Percentiles rank a stretch among this genome's conserved stretches.
Evolutionary conservation across 2,329 filamentous ascomycete species (phyloP).

Genomic region (Pyrenochaeta sp.): DNA sequence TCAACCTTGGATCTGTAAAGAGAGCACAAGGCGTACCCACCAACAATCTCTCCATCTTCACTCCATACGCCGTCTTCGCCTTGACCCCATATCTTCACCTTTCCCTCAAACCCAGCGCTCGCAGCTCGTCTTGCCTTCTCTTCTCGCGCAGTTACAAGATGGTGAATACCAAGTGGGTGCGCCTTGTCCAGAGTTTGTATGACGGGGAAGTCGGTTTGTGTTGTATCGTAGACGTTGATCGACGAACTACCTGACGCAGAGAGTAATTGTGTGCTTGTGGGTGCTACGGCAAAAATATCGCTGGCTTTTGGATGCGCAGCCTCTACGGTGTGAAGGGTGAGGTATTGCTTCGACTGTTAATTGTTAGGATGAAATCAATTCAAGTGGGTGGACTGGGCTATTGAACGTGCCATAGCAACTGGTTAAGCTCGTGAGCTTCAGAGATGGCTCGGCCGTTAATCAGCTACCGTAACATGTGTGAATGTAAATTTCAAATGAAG

Average conservation of each 20-base stretch:
- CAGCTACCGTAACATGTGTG: constrained; percentile 1
- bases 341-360: constrained; percentile 92
- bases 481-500: too few species aligned
- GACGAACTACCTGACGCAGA: constrained; percentile 76
- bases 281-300: constrained; percentile 84
- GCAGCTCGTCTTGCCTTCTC: constrained; percentile 72
- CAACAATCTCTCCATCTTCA: constrained; percentile 59
- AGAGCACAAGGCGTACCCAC: constrained; percentile 40
- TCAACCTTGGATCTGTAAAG: constrained; percentile 6
- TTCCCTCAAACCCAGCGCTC: constrained; percentile 88
- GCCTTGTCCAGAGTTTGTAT: constrained; percentile 80
- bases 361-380: constrained; percentile 15
- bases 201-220: constrained; percentile 74
- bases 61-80: constrained; percentile 62
- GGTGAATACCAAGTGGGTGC: constrained; percentile 91
- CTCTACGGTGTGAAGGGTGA: constrained; percentile 90
- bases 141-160: constrained; percentile 75
- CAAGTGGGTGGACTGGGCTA: not conserved
- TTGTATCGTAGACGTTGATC: constrained; percentile 82
- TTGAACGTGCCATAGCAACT: constrained; percentile 8
- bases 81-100: constrained; percentile 82
- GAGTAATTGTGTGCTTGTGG: constrained; percentile 76
- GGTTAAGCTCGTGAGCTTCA: constrained; percentile 4
- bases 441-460: not conserved
- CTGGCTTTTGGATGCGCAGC: constrained; percentile 75